Conservation (phyloP, 2,329 filamentous ascomycete genomes). For the Xylariaceae sp. region DNA sequence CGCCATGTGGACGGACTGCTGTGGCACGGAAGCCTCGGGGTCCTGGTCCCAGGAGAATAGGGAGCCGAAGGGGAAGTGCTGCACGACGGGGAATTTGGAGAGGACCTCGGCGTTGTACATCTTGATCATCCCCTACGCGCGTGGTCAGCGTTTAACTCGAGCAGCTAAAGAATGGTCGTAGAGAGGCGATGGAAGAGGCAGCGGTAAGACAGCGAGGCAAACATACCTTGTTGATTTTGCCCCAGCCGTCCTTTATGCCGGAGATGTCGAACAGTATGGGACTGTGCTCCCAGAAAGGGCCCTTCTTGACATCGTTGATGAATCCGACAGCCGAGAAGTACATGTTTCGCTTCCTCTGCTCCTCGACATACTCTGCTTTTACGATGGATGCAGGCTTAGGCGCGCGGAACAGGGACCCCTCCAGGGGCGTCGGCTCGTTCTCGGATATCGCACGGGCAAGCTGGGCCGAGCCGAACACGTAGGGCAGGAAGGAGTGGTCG, state of each 20-base stretch:
- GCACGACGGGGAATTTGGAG: conserved; percentile 95
- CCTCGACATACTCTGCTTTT: conserved; percentile 55
- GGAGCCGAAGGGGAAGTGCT: conserved; percentile 82
- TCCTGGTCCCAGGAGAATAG: conserved; percentile 72
- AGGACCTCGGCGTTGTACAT: conserved; percentile 98
- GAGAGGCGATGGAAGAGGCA: neutral
- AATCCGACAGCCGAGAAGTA: conserved; percentile 96
- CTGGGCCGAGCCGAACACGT: conserved; percentile 92
- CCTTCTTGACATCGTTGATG: conserved; percentile 94
- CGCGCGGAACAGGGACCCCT: conserved; percentile 67
- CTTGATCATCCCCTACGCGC: conserved; percentile 80
- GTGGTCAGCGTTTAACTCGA: no score
- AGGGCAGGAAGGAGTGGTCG: conserved; percentile 89
- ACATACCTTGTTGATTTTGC: conserved; percentile 82
- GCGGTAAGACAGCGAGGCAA: no score
- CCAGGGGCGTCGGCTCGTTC: conserved; percentile 58
- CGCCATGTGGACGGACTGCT: conserved; percentile 47
- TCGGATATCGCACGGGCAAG: conserved; percentile 66
- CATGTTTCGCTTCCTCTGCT: conserved; percentile 63
- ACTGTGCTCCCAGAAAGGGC: conserved; percentile 95
- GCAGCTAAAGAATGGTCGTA: neutral
- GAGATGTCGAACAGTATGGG: conserved; percentile 92
- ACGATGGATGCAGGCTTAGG: conserved; percentile 66
- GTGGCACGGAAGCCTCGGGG: conserved; percentile 45
- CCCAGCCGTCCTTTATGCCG: conserved; percentile 88